Evolutionary conservation across 75 land plant genomes (phyloP), one percentile per base, ranked within the genome.

Genomic region (Cunninghamia lanceolata): DNA sequence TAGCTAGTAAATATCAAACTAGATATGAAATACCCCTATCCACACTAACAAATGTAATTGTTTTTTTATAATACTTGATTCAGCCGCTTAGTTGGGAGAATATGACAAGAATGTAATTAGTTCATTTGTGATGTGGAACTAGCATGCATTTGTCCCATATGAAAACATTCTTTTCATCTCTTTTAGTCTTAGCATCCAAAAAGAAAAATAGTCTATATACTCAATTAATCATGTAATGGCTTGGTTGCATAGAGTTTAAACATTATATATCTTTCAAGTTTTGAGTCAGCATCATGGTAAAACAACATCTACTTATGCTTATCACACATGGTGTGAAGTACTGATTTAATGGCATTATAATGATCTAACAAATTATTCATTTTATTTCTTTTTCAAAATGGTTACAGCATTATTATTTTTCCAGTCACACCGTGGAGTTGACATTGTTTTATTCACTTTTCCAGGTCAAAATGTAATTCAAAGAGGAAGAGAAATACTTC

Each of bases 401-500:
- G 28, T 63, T 6, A 63, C 68, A 56, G 28, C 63, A 21, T 25
- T 25, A 25, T 25, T 50, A 25, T 4, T 63, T 63, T 63, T 34
- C 75, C 75, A 71, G 75, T 71, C 34, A 28, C n/a, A 10, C 36
- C 0, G 34, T 10, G 34, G 15, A 71, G 75, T 34, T 34, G 36
- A 71, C 75, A 30, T 71, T 25, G 32, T 71, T 71, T 71, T 10
- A 71, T 71, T 30, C 3, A 2, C 15, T 71, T 71, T 71, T 71
- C 68, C 75, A 71, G 75, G 75, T 32, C 15, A 71, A 71, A 71
- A 34, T 71, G 36, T 71, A 71, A 71, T 32, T 71, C 38, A 34
- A 25, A 71, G 75, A 71, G 75, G 75, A 71, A 71, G 75, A 34
- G 75, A 71, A 71, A 71, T 71, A 71, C 75, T 71, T 34, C 75